Percentiles rank a stretch among this genome's conserved stretches.
phyloP scores from a whole-genome alignment of 2,329 filamentous ascomycete species.

The Xylariales sp. region DNA sequence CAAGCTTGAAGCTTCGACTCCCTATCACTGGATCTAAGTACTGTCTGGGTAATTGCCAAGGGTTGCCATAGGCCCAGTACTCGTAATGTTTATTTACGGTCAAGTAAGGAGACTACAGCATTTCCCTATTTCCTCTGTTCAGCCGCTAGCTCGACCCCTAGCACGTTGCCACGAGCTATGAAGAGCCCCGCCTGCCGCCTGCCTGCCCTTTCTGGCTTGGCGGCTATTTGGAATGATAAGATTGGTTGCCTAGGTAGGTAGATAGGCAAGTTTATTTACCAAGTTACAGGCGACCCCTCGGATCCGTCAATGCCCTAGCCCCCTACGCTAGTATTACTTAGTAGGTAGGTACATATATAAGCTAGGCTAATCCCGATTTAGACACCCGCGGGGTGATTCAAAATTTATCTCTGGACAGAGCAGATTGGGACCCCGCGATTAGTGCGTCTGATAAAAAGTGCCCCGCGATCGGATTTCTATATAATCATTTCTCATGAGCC shows the following conservation, averaged over 20 bases:
- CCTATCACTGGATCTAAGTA: slow-evolving; percentile 18
- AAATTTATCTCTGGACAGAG: slow-evolving; percentile 14
- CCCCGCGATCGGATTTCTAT: slow-evolving; percentile 38
- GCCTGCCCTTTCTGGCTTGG: slow-evolving; percentile 27
- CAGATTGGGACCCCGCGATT: slow-evolving; percentile 35
- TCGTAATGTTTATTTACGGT: slow-evolving; percentile 49
- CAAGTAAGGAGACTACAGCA: slow-evolving; percentile 18
- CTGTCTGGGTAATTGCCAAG: slow-evolving; percentile 26
- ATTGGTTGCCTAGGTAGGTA: slow-evolving; percentile 4
- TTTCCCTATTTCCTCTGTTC: slow-evolving; percentile 10
- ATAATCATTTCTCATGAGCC: slow-evolving; percentile 21
- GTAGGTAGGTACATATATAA: neutral
- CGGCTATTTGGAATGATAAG: slow-evolving; percentile 16
- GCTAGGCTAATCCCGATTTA: slow-evolving; percentile 26
- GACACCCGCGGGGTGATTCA: slow-evolving; percentile 26
- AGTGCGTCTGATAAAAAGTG: slow-evolving; percentile 34
- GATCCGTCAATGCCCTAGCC: too few species aligned
- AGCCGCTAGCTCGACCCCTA: slow-evolving; percentile 31
- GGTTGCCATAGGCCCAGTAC: slow-evolving; percentile 32
- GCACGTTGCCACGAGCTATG: slow-evolving; percentile 36
- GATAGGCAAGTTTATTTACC: neutral
- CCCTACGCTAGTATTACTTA: too few species aligned
- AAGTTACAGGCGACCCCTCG: too few species aligned
- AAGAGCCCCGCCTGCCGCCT: slow-evolving; percentile 14
- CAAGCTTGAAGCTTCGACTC: slow-evolving; percentile 29